Base-by-base conservation (phyloP, 2,329 filamentous ascomycete species). In the Dactylonectria macrodidyma region DNA sequence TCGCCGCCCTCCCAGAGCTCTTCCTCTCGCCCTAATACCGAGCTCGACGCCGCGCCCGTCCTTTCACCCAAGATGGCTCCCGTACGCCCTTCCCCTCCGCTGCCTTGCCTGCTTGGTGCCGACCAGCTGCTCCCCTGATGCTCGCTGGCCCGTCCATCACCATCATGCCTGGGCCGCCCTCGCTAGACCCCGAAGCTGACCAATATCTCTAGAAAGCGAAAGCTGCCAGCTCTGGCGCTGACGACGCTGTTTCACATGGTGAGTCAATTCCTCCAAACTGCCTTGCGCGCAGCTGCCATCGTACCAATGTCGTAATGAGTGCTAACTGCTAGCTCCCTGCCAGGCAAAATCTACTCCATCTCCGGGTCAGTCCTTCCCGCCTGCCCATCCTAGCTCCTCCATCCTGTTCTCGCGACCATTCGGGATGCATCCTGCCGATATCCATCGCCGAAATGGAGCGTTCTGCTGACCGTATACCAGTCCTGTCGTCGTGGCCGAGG, bases 401-500 rank as follows among this genome's bases (percentile, higher is more conserved):
- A 52, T 30, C 58, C 41, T 52, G 24, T 61, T 50, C 58, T 47
- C 52, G 41, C 30, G 50, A 56, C 59, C 19, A 56, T 56, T 50
- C 55, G 51, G 51, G 48, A 65, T 65, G 50, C 34, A 50, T 62
- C 56, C 56, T 51, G 38, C 41, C 65, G 62, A 68, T 58, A 50
- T 36, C 46, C 12, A 44, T 65, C 22, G 19, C 66, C 33, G 19
- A 12, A 57, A 26, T 12, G 30, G 38, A 55, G 51, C 59, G 24
- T 51, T 48, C 56, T 66, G 58, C 82, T 85, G 77, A 85, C 72
- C 57, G 36, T 62, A 55, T 51, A 26, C 56, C 73, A 92, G 93
- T 75, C 96, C 96, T 80, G 96, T 99, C 87, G 92, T 99, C 78
- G 90, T 99, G 76, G 96, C 95, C 81, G 95, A 98, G 87, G 92